Evolutionary conservation across 352 stramenopile species (phyloP).

Genomic region (Globisporangium paddicum): DNA sequence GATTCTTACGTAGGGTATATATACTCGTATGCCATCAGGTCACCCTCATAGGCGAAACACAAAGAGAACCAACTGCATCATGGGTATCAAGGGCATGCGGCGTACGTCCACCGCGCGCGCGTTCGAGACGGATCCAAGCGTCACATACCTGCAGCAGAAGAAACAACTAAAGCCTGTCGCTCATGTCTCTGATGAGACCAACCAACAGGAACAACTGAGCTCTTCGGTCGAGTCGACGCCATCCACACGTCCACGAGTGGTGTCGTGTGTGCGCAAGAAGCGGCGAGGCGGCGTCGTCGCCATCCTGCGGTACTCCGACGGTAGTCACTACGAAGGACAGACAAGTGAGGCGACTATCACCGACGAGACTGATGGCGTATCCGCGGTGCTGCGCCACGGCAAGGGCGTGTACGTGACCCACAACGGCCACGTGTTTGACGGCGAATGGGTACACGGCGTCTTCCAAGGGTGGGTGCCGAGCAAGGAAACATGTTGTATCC

Average conservation of each 20-base stretch:
- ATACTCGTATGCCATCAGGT: too few species aligned
- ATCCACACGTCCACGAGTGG: slow-evolving; percentile 22
- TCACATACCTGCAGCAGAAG: slow-evolving; percentile 7
- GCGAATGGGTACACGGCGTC: slow-evolving; percentile 74
- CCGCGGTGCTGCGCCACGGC: slow-evolving; percentile 46
- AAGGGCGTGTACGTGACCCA: slow-evolving; percentile 47
- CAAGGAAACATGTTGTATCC: background rate
- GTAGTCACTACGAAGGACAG: slow-evolving; percentile 61
- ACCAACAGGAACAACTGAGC: background rate
- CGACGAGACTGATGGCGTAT: slow-evolving; percentile 23
- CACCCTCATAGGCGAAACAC: too few species aligned
- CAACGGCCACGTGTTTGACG: slow-evolving; percentile 69
- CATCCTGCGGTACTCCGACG: slow-evolving; percentile 58
- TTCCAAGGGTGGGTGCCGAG: slow-evolving; percentile 69
- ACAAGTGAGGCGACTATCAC: background rate
- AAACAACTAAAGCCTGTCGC: slow-evolving; percentile 20
- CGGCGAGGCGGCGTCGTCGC: slow-evolving; percentile 22
- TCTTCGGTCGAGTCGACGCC: background rate
- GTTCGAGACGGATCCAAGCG: slow-evolving; percentile 20
- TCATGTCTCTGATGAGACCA: background rate
- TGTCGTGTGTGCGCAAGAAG: slow-evolving; percentile 48
- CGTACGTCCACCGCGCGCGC: slow-evolving; percentile 21
- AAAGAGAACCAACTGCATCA: slow-evolving; percentile 18
- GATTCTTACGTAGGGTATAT: too few species aligned
- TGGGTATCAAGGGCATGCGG: slow-evolving; percentile 67